phyloP scores from a whole-genome alignment of 2,329 filamentous ascomycete species.

The Aureobasidium namibiae region DNA sequence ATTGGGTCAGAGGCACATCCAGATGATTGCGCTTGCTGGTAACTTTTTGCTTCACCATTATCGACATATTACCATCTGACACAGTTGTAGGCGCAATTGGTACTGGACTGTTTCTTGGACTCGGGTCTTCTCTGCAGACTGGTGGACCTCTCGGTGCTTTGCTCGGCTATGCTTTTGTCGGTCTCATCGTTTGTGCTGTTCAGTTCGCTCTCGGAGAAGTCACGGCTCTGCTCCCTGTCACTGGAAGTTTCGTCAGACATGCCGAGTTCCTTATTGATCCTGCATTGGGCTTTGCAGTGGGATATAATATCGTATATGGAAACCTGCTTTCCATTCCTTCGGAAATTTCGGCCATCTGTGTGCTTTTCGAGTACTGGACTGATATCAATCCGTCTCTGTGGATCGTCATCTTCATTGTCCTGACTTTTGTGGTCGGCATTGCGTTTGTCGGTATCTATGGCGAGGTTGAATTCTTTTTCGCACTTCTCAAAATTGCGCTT shows the following conservation, averaged over 20 bases:
- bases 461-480: conserved; percentile 43
- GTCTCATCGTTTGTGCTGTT: conserved; percentile 67
- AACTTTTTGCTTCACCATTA: conserved; percentile 11
- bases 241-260: conserved; percentile 73
- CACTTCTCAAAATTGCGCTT: conserved; percentile 37
- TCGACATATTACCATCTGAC: too few relatives aligned
- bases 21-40: conserved; percentile 31
- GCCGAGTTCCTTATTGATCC: conserved; percentile 72
- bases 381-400: conserved; percentile 37
- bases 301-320: conserved; percentile 33
- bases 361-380: conserved; percentile 25
- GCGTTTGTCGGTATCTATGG: conserved; percentile 50
- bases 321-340: conserved; percentile 21
- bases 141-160: conserved; percentile 57
- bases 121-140: conserved; percentile 42
- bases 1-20: conserved; percentile 16
- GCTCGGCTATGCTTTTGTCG: conserved; percentile 62
- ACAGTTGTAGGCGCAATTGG: conserved; percentile 54
- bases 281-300: conserved; percentile 69
- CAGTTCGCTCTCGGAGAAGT: conserved; percentile 79
- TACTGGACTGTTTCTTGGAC: conserved; percentile 65
- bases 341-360: conserved; percentile 24
- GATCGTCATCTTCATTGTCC: conserved; percentile 52
- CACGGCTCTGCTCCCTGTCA: conserved; percentile 71
- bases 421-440: conserved; percentile 29